Evolutionary conservation across 345 rosid genomes (phyloP), one percentile per base, ranked within the genome.

Genomic region (Aethionema arabicum): DNA sequence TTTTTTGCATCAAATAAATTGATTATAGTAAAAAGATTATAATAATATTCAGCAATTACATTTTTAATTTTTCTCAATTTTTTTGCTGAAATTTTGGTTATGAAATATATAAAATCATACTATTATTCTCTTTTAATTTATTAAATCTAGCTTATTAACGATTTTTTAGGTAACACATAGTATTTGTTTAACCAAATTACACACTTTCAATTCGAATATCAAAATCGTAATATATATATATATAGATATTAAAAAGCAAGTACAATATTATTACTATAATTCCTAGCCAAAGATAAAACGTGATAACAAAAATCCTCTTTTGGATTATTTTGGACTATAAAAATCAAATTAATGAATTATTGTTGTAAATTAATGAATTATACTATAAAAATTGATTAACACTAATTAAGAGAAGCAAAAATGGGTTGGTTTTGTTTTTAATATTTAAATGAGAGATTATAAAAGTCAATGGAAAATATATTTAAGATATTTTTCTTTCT

Each of bases 391-490:
- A 40, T 40, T 43, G 38, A 30, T 61, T 39, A 52, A 32, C 41
- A 40, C 6, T 30, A 8, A 43, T 10, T 30, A 8, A 43, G 61
- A 7, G 36, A 45, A 45, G 56, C 50, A 52, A 46, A 32, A 35
- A 14, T 43, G 61, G 61, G 61, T 52, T 60, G 58, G 45, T 48
- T 58, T 49, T 51, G 51, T 10, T 40, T 40, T 5, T 47, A 52
- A 39, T 46, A 37, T 72, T 76, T 76, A 78, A 75, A 66, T 54
- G 45, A 60, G 56, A 60, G 50, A 81, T 74, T 61, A 46, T 14
- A 49, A 21, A 57, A 52, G 76, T 77, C 73, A 71, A 64, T 56
- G 52, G 27, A 21, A 21, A 33, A n/a, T 32, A 49, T 49, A 47
- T 50, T 30, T 4, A 55, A 30, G 49, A 21, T 39, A 47, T 3